Conservation (phyloP, 2,329 filamentous ascomycete species). For the Monosporascus sp. region DNA sequence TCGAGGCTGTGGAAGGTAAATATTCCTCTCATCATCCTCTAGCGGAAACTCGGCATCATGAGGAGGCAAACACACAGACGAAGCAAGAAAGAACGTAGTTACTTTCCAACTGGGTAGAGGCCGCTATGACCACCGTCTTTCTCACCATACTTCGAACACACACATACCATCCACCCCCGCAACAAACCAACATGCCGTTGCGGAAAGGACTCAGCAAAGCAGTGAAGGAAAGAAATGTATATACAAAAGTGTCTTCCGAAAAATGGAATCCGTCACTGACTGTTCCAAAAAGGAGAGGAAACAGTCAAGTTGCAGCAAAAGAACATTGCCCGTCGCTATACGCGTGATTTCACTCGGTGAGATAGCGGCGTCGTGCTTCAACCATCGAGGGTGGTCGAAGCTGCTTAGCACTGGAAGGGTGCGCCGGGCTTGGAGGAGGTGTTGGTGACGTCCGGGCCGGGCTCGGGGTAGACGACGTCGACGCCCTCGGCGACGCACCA, state of each 20-base stretch:
- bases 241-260: background rate
- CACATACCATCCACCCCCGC: background rate
- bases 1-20: no score
- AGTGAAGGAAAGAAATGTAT: background rate
- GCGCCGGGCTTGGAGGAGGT: conserved; percentile 30
- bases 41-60: no score
- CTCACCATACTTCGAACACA: background rate
- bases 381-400: background rate
- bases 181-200: background rate
- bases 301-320: no score
- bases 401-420: conserved; percentile 25
- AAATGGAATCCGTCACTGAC: no score
- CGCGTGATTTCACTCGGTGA: no score
- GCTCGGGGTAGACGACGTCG: conserved; percentile 61
- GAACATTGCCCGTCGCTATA: no score
- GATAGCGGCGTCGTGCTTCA: no score
- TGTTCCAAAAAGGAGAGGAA: no score
- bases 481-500: conserved; percentile 55
- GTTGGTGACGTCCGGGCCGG: conserved; percentile 50
- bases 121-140: background rate
- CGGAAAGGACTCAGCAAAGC: background rate
- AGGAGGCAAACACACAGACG: no score
- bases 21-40: no score
- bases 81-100: no score
- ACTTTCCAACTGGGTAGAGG: background rate